These are phyloP conservation scores for Fraxinus paxiana DNA, from an alignment of 305 asterid species.

Conservation along the genomic window DNA sequence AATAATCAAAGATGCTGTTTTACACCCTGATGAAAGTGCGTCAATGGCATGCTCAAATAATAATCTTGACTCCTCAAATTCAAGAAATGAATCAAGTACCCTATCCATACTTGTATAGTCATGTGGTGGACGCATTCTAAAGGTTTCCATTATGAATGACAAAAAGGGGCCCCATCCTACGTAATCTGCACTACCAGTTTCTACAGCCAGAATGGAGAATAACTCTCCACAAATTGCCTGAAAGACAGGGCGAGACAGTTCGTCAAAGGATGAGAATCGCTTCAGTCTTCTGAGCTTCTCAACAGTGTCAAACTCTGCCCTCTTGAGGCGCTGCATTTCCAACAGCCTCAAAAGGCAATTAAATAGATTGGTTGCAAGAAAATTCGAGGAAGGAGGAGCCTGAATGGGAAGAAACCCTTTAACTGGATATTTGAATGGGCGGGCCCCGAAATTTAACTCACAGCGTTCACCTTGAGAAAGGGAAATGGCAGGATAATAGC, in stretches of 20 bases:
- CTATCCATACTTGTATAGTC: slow-evolving; percentile 64
- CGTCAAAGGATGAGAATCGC: slow-evolving; percentile 73
- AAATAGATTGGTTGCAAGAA: slow-evolving; percentile 50
- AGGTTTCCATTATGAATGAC: slow-evolving; percentile 67
- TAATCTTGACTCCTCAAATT: slow-evolving; percentile 53
- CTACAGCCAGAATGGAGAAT: slow-evolving; percentile 46
- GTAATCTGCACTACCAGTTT: slow-evolving; percentile 54
- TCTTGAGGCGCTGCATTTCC: slow-evolving; percentile 54
- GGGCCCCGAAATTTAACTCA: slow-evolving; percentile 80
- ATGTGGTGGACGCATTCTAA: slow-evolving; percentile 70
- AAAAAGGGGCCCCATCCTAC: slow-evolving; percentile 70
- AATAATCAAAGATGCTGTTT: slow-evolving; percentile 63
- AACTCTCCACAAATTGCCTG: slow-evolving; percentile 66
- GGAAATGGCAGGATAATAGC: slow-evolving; percentile 90
- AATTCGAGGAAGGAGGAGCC: slow-evolving; percentile 52
- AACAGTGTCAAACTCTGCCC: slow-evolving; percentile 53
- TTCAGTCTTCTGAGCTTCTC: slow-evolving; percentile 73
- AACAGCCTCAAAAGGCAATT: slow-evolving; percentile 71
- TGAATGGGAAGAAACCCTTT: slow-evolving; percentile 75
- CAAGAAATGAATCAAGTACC: slow-evolving; percentile 68
- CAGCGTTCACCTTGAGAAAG: slow-evolving; percentile 96
- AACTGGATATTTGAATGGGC: slow-evolving; percentile 74
- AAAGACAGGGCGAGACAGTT: slow-evolving; percentile 62
- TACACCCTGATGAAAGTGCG: slow-evolving; percentile 78
- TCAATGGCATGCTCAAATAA: slow-evolving; percentile 56